Percentiles rank a stretch among this genome's conserved stretches.
Conservation (phyloP, 2,329 filamentous ascomycete species). For the Colletotrichum eremochloae region DNA sequence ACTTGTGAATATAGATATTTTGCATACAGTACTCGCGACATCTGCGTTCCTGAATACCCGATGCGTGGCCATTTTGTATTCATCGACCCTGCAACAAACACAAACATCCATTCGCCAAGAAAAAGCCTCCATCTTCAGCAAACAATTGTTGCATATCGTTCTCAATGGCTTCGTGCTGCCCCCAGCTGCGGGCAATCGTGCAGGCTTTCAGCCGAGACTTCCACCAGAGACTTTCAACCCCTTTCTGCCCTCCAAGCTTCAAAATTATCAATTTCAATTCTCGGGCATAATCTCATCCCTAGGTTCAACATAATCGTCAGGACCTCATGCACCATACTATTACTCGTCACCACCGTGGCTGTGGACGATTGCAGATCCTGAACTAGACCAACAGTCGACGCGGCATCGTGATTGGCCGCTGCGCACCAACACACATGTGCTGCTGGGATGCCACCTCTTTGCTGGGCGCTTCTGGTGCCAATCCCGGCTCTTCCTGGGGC, state of each 20-base stretch:
- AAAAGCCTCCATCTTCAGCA: background rate
- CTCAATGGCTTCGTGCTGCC: background rate
- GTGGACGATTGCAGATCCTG: slow-evolving; percentile 20
- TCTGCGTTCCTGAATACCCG: background rate
- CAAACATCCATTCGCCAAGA: background rate
- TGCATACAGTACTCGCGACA: background rate
- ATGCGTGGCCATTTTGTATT: background rate
- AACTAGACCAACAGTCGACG: slow-evolving; percentile 29
- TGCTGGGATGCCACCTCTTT: slow-evolving; percentile 20
- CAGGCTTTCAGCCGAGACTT: background rate
- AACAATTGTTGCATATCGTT: background rate
- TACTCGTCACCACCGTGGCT: background rate
- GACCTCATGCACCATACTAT: background rate
- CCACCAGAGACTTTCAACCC: background rate
- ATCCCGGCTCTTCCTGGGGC: slow-evolving; percentile 32
- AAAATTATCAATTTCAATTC: no score
- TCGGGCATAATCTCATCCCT: background rate
- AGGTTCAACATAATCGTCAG: background rate
- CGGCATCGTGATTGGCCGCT: slow-evolving; percentile 23
- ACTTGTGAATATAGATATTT: background rate
- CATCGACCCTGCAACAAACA: background rate
- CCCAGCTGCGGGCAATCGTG: slow-evolving; percentile 6
- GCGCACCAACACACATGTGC: slow-evolving; percentile 8
- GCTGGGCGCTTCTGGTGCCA: slow-evolving; percentile 41
- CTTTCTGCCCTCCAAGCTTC: background rate